Evolutionary conservation across 108 stramenopile genomes (phyloP), one percentile per base, ranked within the genome.

Genomic region (Cyclotella baltica): DNA sequence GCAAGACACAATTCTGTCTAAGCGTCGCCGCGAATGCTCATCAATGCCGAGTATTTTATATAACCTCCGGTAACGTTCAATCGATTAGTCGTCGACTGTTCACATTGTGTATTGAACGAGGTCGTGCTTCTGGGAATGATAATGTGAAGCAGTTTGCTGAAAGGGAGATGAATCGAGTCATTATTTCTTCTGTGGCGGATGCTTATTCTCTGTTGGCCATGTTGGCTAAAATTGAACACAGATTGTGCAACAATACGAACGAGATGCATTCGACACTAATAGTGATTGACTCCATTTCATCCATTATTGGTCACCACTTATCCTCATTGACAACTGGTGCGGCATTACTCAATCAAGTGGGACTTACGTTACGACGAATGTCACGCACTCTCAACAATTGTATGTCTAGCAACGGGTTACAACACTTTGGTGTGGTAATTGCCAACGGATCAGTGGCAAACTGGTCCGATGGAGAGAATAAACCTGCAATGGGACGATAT

Each of bases 1-100:
- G 85, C 2, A 86, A 86, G 48, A 83, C 82, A 0, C 85, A 86
- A 50, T 64, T 86, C 40, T 76, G 73, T 22, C 66, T 86, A 6
- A 63, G 34, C 51, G 65, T 86, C 40, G 77, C 77, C 28, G 77
- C 72, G 18, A 71, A 73, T 61, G 72, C 81, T 6, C 38, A 72
- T 31, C 33, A 48, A 16, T 33, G 63, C 38, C 66, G 38, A 43
- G 78, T 84, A 0, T 30, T 56, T 28, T 84, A 84, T 37, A 38
- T 72, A 31, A 53, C 70, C 56, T 62, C 78, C 8, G 66, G 70
- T 0, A 66, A 62, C 38, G 64, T 62, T 6, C 53, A 25, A 16
- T 74, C 83, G 8, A 29, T 84, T 27, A 58, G 74, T 25, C 50
- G 78, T 36, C 56, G 83, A 65, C 57, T 80, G 58, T 56, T 23